These are phyloP conservation scores for Glaciozyma martinii DNA, from an alignment of 768 basidiomycete species.

Conservation along the genomic window DNA sequence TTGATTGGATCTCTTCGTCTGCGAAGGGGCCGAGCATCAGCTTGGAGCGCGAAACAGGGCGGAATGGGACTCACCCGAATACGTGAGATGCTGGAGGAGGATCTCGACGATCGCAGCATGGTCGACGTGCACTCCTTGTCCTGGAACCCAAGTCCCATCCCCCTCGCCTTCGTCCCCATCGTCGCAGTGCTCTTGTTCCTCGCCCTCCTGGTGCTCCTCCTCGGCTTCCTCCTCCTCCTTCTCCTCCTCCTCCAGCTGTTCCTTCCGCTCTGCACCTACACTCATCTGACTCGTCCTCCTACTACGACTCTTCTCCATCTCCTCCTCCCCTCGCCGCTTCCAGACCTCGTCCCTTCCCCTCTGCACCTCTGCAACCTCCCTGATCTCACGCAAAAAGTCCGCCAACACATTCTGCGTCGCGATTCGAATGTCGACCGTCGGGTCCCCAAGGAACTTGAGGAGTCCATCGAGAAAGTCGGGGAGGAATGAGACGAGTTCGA, in stretches of 20 bases:
- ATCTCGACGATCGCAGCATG: slow-evolving; percentile 89
- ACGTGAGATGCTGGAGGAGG: slow-evolving; percentile 70
- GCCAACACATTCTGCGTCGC: slow-evolving; percentile 74
- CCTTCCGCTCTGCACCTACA: slow-evolving; percentile 35
- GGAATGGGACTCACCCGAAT: slow-evolving; percentile 52
- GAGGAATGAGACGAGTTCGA: slow-evolving; percentile 87
- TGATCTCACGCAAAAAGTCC: slow-evolving; percentile 83
- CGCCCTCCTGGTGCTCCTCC: slow-evolving; percentile 25
- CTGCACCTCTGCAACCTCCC: slow-evolving; percentile 54
- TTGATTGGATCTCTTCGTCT: slow-evolving; percentile 94
- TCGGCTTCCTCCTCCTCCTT: slow-evolving; percentile 30
- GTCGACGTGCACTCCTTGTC: slow-evolving; percentile 85
- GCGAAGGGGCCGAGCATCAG: background rate
- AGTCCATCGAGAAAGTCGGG: slow-evolving; percentile 92
- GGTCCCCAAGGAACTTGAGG: slow-evolving; percentile 92
- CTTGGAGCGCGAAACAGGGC: slow-evolving; percentile 1
- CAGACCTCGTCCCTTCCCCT: slow-evolving; percentile 1
- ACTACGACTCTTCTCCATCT: background rate
- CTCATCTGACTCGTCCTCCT: slow-evolving; percentile 1
- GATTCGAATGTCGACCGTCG: slow-evolving; percentile 81
- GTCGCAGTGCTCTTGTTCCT: slow-evolving; percentile 22
- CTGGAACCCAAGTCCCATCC: slow-evolving; percentile 67
- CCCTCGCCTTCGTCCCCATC: slow-evolving; percentile 40
- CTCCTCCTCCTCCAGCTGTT: slow-evolving; percentile 37
- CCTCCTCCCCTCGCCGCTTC: slow-evolving; percentile 12